Evolutionary conservation across 2,329 filamentous ascomycete genomes (phyloP), one percentile per base, ranked within the genome.

Genomic region (Trematosphaeria pertusa): DNA sequence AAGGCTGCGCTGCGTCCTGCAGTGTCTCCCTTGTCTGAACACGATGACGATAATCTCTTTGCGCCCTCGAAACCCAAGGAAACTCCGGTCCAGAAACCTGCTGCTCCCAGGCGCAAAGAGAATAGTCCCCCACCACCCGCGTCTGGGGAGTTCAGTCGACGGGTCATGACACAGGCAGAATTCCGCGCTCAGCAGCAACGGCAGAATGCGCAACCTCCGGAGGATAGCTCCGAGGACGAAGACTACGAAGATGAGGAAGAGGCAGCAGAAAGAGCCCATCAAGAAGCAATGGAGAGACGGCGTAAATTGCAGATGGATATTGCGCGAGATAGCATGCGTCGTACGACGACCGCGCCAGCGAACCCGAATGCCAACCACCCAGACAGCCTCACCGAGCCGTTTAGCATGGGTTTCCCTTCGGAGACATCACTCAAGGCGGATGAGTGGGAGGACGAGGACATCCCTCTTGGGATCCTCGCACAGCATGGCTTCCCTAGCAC

Each of bases 231-330:
- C 2, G 65, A 67, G 7, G 64, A 69, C 7, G 66, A 70, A 26
- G 65, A 71, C 34, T 70, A 71, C 42, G 69, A 72, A 32, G 69
- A 71, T 33, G 69, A 72, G 47, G 69, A 72, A 45, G 69, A 72
- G 12, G 63, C 63, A 3, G 65, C 67, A 43, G 54, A 57, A 51
- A 61, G 62, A 39, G 61, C 66, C 11, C 54, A 69, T 39, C 62
- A 70, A 43, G 65, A 71, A 36, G 64, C 69, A 37, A 51, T 65
- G 14, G 43, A 60, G 32, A 59, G 63, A 33, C 63, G 67, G 14
- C 65, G 66, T 47, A 64, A 64, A 34, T 64, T 67, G 33, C 67
- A 70, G 37, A 63, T 69, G 65, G 56, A 62, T 10, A 60, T 69
- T 37, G 65, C 66, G 10, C 58, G 69, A 11, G 65, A 69, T 31